Percentiles rank a stretch among this genome's conserved stretches.
Evolutionary conservation across 208 protist species (phyloP).

Genomic region (Acanthamoeba healyi): DNA sequence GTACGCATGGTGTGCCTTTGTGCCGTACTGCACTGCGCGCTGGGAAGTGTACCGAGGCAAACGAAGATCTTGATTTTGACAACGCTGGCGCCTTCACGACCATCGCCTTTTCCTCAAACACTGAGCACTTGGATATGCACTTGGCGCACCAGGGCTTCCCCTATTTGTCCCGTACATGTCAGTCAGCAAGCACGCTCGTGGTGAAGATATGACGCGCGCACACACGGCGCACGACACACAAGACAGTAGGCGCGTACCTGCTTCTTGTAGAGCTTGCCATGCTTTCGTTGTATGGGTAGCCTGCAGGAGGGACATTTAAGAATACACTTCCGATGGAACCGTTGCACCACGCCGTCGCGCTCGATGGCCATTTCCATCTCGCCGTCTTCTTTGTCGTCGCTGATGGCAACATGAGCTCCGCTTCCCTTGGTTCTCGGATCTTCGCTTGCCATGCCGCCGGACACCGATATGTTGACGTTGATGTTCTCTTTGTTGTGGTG

Average conservation of each 20-base stretch:
- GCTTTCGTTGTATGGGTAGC: constrained; percentile 14
- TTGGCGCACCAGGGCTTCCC: constrained; percentile 40
- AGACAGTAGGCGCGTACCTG: neutral
- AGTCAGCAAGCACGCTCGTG: too few species aligned
- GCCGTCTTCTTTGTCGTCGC: constrained; percentile 27
- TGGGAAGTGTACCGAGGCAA: neutral
- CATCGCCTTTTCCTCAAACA: constrained; percentile 39
- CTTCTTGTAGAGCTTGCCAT: neutral
- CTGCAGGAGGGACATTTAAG: constrained; percentile 6
- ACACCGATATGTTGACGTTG: neutral
- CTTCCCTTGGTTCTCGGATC: neutral
- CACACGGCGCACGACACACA: neutral
- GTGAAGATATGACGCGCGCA: neutral
- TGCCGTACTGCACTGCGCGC: neutral
- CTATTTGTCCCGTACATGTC: neutral
- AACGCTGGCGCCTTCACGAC: neutral
- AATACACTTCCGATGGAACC: constrained; percentile 30
- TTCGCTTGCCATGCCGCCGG: neutral
- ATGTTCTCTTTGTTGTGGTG: constrained; percentile 23
- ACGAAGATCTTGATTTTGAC: neutral
- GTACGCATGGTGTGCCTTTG: neutral
- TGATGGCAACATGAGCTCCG: neutral
- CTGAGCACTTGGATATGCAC: constrained; percentile 53
- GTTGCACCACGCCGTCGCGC: neutral
- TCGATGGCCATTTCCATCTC: constrained; percentile 3